A percentile compares a stretch with the other conserved stretches of the same genome.
Evolutionary conservation across 169 alveolate species (phyloP).

Genomic region (Eimeria maxima): DNA sequence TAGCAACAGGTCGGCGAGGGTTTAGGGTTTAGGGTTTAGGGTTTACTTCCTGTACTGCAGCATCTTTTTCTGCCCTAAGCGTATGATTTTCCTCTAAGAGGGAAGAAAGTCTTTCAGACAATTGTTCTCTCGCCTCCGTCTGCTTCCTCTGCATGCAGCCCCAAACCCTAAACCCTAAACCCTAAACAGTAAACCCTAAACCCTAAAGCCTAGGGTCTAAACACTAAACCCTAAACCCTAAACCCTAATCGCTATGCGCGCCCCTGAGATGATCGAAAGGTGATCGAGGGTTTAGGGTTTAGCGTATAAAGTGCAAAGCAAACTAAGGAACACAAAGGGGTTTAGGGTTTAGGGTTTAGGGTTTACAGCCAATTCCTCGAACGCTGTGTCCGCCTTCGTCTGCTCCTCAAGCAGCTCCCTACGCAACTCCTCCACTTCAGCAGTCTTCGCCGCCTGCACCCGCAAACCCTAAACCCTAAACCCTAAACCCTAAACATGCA

Average conservation of each 20-base stretch:
- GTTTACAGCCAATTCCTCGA: slow-evolving; percentile 48
- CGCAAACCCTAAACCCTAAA: slow-evolving; percentile 46
- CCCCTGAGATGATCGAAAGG: no score
- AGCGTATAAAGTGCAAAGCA: background rate
- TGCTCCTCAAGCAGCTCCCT: slow-evolving; percentile 60
- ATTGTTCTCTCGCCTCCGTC: slow-evolving; percentile 16
- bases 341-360: slow-evolving; percentile 65
- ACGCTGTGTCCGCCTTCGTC: slow-evolving; percentile 49
- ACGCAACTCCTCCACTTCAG: slow-evolving; percentile 73
- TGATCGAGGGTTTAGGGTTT: background rate
- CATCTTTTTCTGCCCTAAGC: background rate
- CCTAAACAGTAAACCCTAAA: slow-evolving; percentile 49
- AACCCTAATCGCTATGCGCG: no score
- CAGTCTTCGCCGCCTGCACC: slow-evolving; percentile 60
- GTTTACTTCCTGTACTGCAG: background rate
- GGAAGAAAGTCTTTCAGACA: background rate
- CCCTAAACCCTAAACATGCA: slow-evolving; percentile 43
- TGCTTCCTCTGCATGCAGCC: slow-evolving; percentile 50
- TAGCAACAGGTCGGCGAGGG: background rate
- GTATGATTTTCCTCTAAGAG: background rate
- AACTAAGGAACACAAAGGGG: background rate
- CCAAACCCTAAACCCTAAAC: slow-evolving; percentile 68
- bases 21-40: slow-evolving; percentile 9
- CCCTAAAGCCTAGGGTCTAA: background rate
- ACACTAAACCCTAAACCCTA: background rate